A percentile compares a stretch with the other conserved stretches of the same genome.
Evolutionary conservation across 106 monocot species (phyloP).

Genomic region (Acorus gramineus): DNA sequence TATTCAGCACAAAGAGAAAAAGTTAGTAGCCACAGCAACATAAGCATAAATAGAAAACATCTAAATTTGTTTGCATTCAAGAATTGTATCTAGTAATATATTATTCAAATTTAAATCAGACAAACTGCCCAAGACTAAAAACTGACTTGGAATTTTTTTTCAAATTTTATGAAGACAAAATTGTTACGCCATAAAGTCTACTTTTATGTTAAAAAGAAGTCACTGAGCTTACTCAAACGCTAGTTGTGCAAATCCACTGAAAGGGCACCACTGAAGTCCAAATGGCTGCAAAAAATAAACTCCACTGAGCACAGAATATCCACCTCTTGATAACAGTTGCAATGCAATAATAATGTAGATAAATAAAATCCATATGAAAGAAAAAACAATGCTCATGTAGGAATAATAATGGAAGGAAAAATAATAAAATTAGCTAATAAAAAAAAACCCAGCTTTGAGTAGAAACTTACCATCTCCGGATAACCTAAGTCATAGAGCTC

Average conservation of each 20-base stretch:
- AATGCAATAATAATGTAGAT: neutral
- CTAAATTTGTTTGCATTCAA: too few species aligned
- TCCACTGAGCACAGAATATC: neutral
- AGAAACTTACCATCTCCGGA: neutral
- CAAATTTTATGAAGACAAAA: too few species aligned
- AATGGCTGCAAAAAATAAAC: slow-evolving; percentile 28
- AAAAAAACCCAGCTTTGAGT: neutral
- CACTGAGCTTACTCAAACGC: slow-evolving; percentile 30
- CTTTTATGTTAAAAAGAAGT: too few species aligned
- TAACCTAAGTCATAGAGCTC: too few species aligned
- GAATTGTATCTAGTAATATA: too few species aligned
- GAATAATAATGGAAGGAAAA: neutral
- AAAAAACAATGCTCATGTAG: neutral
- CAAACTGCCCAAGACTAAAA: too few species aligned
- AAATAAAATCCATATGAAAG: neutral
- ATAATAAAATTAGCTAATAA: neutral
- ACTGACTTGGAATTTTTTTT: too few species aligned
- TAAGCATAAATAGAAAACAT: too few species aligned
- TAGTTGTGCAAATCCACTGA: slow-evolving; percentile 39
- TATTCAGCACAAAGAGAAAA: too few species aligned
- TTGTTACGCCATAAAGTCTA: too few species aligned
- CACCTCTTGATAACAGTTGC: neutral
- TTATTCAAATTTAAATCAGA: too few species aligned
- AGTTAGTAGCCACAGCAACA: too few species aligned
- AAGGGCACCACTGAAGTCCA: slow-evolving; percentile 50